These are phyloP conservation scores for Ceratobasidium sp. DNA, from an alignment of 1,284 basidiomycete genomes.

Conservation along the genomic window DNA sequence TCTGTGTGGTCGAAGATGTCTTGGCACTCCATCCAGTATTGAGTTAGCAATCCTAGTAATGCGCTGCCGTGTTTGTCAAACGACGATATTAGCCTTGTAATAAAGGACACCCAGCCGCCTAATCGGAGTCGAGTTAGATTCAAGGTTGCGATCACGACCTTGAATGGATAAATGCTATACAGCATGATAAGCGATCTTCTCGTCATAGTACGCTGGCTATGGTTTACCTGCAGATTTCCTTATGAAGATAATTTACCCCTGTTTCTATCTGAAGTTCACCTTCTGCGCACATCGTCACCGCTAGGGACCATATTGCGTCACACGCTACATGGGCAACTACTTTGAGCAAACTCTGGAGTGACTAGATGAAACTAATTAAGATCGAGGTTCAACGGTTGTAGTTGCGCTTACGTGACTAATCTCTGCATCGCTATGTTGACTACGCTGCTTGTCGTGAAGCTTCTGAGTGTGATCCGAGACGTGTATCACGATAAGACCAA, in stretches of 20 bases:
- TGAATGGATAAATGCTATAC: background rate
- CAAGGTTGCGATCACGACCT: background rate
- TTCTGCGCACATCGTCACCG: background rate
- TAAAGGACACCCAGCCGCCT: background rate
- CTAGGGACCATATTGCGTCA: background rate
- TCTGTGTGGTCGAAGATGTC: background rate
- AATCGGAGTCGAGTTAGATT: background rate
- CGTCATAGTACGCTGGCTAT: too few species aligned
- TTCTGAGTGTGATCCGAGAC: background rate
- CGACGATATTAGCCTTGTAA: background rate
- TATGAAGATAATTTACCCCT: background rate
- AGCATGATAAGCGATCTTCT: background rate
- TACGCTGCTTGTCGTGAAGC: background rate
- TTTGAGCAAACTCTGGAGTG: background rate
- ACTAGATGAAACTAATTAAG: background rate
- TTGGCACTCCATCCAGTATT: background rate
- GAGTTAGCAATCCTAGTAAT: background rate
- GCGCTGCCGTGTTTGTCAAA: background rate
- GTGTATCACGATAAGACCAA: background rate
- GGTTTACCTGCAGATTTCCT: background rate
- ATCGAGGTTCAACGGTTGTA: too few species aligned
- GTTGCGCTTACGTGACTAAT: background rate
- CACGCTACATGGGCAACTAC: background rate
- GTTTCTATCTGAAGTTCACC: background rate
- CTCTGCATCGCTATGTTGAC: background rate